Evolutionary conservation across 208 protist genomes (phyloP).

Genomic region (Wallacemonas sp.): DNA sequence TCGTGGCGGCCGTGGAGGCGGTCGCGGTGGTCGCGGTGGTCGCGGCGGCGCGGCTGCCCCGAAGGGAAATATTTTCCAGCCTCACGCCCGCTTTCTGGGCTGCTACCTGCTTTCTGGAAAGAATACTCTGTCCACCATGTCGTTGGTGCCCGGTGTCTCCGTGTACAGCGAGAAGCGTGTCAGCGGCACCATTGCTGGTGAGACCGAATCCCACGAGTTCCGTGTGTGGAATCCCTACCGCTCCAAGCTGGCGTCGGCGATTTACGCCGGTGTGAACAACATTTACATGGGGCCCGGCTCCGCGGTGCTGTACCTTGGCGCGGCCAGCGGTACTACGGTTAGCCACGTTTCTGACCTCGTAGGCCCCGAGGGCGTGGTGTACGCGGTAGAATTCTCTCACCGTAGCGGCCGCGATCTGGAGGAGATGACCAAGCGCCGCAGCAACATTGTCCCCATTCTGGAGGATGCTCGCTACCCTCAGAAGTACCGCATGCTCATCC

Average conservation of each 20-base stretch:
- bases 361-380: slow-evolving; percentile 98
- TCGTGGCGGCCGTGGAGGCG: slow-evolving; percentile 52
- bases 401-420: slow-evolving; percentile 99
- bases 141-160: slow-evolving; percentile 97
- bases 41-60: slow-evolving; percentile 49
- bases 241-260: slow-evolving; percentile 99
- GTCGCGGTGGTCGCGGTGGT: slow-evolving; percentile 47
- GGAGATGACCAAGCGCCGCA: slow-evolving; percentile 99
- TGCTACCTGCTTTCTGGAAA: slow-evolving; percentile 98
- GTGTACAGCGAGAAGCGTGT: slow-evolving; percentile 99
- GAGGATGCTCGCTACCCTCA: slow-evolving; percentile 99
- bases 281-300: slow-evolving; percentile 98
- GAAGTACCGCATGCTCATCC: slow-evolving; percentile 99
- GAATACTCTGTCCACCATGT: slow-evolving; percentile 97
- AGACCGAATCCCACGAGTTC: slow-evolving; percentile 96
- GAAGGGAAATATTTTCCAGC: slow-evolving; percentile 94
- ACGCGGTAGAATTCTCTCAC: slow-evolving; percentile 99
- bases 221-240: slow-evolving; percentile 99
- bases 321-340: slow-evolving; percentile 99
- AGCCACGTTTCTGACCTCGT: slow-evolving; percentile 99
- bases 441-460: slow-evolving; percentile 99
- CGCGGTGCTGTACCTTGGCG: slow-evolving; percentile 99
- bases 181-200: slow-evolving; percentile 61
- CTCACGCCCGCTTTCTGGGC: slow-evolving; percentile 94
- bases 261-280: slow-evolving; percentile 98